Evolutionary conservation across 768 basidiomycete species (phyloP), one percentile per base, ranked within the genome.

Genomic region (Mrakia blollopis): DNA sequence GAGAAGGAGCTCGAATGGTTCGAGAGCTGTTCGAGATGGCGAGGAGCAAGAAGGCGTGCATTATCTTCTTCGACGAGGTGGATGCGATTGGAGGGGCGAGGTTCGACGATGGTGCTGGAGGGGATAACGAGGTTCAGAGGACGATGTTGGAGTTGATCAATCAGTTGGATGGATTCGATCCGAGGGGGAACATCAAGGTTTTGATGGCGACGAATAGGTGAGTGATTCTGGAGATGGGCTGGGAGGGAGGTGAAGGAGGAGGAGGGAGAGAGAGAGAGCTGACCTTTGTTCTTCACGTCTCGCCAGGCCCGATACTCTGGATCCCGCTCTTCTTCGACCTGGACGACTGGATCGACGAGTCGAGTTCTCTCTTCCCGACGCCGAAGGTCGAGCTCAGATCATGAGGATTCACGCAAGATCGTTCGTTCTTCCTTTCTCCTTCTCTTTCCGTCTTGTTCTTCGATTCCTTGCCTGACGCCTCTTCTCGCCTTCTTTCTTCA

Each of bases 131-230:
- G 82, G 97, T 99, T 61, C 97, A 99, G 85, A 86, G 97, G 83
- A 99, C 97, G 16, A 99, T 99, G 97, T 86, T 99, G 86, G 97
- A 99, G 85, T 85, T 98, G 81, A 98, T 99, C 82, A 98, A 98
- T 83, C 97, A 99, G 84, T 85, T 99, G 83, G 95, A 99, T 81
- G 97, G 97, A 44, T 99, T 99, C 85, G 97, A 98, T 84, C 91
- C 96, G 10, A 86, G 97, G 85, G 97, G 97, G n/a, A 98, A 98
- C 82, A 98, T 99, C 85, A 99, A 99, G 84, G 96, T 99, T 30
- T 87, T 99, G 76, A 99, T 99, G 97, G 97, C 97, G 41, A 98
- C 97, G 10, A 98, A 99, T 86, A 86, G 93, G 93, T 92, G 73
- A 78, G 88, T 50, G 44, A 25, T 9, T 54, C 18, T 60, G 52